Conservation (phyloP, 2,329 filamentous ascomycete species). For the Aureobasidium mangrovei region DNA sequence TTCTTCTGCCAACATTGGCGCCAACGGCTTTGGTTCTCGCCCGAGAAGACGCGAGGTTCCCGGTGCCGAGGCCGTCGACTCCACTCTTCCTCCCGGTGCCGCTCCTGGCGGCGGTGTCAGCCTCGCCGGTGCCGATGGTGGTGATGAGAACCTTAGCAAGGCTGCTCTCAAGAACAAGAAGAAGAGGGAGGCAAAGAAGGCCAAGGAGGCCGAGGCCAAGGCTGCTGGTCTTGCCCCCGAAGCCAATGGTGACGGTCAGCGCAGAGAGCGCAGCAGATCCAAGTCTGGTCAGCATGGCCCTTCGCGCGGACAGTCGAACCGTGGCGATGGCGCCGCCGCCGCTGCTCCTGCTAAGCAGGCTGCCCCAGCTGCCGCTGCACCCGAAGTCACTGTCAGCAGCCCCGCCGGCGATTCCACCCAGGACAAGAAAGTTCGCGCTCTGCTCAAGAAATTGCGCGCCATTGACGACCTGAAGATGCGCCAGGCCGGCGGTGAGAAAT, state of each 20-base stretch:
- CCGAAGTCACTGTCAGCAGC: slow-evolving; percentile 47
- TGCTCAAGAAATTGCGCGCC: slow-evolving; percentile 94
- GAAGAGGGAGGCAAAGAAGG: slow-evolving; percentile 90
- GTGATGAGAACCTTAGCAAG: slow-evolving; percentile 71
- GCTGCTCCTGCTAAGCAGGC: slow-evolving; percentile 8
- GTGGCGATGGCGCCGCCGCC: slow-evolving; percentile 15
- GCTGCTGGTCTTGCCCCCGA: slow-evolving; percentile 38
- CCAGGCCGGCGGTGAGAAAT: slow-evolving; percentile 84
- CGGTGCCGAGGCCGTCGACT: slow-evolving; percentile 65
- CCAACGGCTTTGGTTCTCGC: slow-evolving; percentile 68
- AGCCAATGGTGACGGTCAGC: slow-evolving; percentile 35
- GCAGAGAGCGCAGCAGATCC: slow-evolving; percentile 24
- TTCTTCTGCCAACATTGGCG: slow-evolving; percentile 50
- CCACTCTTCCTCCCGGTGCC: slow-evolving; percentile 55
- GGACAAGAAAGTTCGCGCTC: slow-evolving; percentile 87
- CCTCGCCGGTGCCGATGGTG: slow-evolving; percentile 49
- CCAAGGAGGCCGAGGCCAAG: slow-evolving; percentile 66
- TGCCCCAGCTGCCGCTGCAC: slow-evolving; percentile 34
- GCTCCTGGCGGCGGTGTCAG: slow-evolving; percentile 57
- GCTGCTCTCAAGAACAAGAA: slow-evolving; percentile 95
- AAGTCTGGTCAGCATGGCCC: slow-evolving; percentile 24
- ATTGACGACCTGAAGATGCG: slow-evolving; percentile 99
- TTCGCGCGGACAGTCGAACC: slow-evolving; percentile 21
- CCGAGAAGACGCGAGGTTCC: slow-evolving; percentile 70
- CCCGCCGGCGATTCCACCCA: slow-evolving; percentile 56